These are phyloP conservation scores for Arthromyces matolae DNA, from an alignment of 768 basidiomycete genomes.

Conservation along the genomic window DNA sequence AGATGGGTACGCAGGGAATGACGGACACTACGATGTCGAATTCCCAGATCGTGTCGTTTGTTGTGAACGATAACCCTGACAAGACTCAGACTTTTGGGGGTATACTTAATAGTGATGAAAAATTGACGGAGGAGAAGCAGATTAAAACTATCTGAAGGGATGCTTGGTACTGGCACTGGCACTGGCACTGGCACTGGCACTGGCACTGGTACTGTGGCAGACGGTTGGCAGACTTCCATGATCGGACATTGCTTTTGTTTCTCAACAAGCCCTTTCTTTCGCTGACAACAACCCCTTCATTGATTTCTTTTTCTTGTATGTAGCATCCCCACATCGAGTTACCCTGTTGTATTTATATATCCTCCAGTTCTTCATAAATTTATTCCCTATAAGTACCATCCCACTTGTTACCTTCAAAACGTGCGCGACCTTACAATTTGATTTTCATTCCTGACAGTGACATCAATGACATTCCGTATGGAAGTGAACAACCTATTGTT, in stretches of 20 bases:
- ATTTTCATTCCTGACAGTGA: no score
- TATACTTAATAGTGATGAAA: not conserved
- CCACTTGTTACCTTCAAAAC: not conserved
- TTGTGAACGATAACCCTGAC: constrained; percentile 1
- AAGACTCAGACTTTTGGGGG: constrained; percentile 2
- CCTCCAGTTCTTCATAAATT: not conserved
- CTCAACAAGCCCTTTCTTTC: not conserved
- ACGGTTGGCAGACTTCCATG: no score
- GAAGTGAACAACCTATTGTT: no score
- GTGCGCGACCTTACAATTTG: not conserved
- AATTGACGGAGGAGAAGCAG: constrained; percentile 4
- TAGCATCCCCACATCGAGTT: not conserved
- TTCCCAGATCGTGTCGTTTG: constrained; percentile 7
- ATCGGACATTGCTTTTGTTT: no score
- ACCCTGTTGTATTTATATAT: not conserved
- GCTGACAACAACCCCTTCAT: not conserved
- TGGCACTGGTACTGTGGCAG: no score
- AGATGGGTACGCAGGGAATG: constrained; percentile 2
- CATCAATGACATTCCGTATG: no score
- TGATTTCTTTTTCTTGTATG: not conserved
- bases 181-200: no score
- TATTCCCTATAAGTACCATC: not conserved
- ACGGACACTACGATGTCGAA: not conserved
- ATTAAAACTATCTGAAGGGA: no score
- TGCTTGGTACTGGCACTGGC: no score